These are phyloP conservation scores for Tolypocladium tropicale DNA, from an alignment of 2,329 filamentous ascomycete genomes.

Conservation along the genomic window DNA sequence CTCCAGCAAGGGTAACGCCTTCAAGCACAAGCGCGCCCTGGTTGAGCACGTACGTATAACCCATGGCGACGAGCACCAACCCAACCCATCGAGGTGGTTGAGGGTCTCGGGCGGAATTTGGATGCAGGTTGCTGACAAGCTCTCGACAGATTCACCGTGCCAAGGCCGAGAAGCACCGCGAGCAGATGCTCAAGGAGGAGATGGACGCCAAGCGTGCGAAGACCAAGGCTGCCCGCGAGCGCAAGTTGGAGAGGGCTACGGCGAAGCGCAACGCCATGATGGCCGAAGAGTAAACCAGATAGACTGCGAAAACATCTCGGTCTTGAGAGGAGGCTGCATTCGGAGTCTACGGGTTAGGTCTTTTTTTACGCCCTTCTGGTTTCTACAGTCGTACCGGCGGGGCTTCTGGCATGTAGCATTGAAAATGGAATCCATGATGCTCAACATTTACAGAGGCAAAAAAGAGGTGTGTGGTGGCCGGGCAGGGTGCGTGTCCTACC, in stretches of 20 bases:
- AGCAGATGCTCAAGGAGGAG: constrained; percentile 94
- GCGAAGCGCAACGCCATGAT: constrained; percentile 84
- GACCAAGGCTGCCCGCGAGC: constrained; percentile 99
- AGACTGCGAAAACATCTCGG: constrained; percentile 31
- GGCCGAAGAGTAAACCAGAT: constrained; percentile 54
- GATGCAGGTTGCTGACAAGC: constrained; percentile 1
- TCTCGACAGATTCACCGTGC: constrained; percentile 85
- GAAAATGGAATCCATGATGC: constrained; percentile 44
- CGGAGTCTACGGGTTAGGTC: constrained; percentile 50
- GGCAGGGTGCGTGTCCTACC: background rate
- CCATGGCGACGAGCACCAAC: no score
- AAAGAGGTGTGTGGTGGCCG: constrained; percentile 1
- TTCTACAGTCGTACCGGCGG: constrained; percentile 39
- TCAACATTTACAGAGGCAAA: constrained; percentile 11
- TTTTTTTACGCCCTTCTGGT: constrained; percentile 35
- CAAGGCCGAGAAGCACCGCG: constrained; percentile 98
- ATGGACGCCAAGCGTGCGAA: constrained; percentile 99
- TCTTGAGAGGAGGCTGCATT: constrained; percentile 47
- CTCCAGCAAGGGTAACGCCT: constrained; percentile 99
- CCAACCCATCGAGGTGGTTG: no score
- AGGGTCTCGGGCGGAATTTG: no score
- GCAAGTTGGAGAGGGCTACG: constrained; percentile 83
- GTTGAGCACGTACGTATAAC: constrained; percentile 90
- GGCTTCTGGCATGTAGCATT: constrained; percentile 48
- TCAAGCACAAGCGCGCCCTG: constrained; percentile 99